Evolutionary conservation across 2,329 filamentous ascomycete species (phyloP), one percentile per base, ranked within the genome.

Genomic region (Paraconiothyrium brasiliense): DNA sequence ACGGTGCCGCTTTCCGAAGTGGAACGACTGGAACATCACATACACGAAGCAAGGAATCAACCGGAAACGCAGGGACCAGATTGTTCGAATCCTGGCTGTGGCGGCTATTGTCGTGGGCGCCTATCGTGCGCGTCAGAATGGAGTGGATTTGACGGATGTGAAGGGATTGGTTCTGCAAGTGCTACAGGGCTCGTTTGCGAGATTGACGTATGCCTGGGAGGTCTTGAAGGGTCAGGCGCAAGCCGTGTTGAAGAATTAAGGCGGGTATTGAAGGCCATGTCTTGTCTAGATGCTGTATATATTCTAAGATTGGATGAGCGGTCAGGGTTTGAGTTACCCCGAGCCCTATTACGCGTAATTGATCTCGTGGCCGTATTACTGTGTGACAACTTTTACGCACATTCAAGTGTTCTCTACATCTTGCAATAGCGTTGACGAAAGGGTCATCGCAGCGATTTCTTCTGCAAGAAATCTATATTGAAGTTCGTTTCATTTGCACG

Each of bases 11-110:
- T 87, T 86, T 64, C 84, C 84, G 2, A 80, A 76, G 27, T 87
- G 83, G 83, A 75, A 66, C n/a, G 80, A 87, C 63, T 87, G 85
- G 85, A 79, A 82, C 20, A 80, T 84, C 16, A 78, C 75, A 39
- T 84, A 84, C 57, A 87, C 85, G 1, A 66, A 63, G 10, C 84
- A 83, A 63, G 85, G 85, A 0, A 65, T 80, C 0, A 48, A 73
- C 11, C 78, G 78, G 61, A 68, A 69, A n/a, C 70, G 70, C 32
- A 60, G 63, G 24, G 67, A 60, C 30, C 64, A 57, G 34, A 62
- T 63, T 27, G 9, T 71, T 1, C 66, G 67, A 34, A 6, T 72
- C 2, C 35, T 77, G 10, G 57, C 65, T 49, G 7, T 72, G 3
- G 55, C 64, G 41, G 43, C 76, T 9, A 61, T 66, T 1, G 35